Evolutionary conservation across 257 asterid genomes (phyloP), one percentile per base, ranked within the genome.

Genomic region (Echites panduratus): DNA sequence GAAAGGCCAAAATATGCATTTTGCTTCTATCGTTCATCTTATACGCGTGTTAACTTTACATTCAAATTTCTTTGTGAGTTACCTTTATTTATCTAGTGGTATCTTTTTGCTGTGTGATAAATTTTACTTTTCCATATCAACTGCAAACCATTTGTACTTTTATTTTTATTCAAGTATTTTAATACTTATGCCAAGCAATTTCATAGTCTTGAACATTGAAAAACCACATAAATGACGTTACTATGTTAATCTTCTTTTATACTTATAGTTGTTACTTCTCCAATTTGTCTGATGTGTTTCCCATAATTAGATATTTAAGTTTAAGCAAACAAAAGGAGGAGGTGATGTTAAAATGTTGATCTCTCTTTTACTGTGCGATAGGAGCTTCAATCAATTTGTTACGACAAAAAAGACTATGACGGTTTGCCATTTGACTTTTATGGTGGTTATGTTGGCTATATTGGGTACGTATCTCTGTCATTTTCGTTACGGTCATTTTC

Each of bases 401-500:
- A 86, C 45, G 94, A 95, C 76, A 83, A 84, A 54, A 82, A 89
- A 38, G 99, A 95, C 79, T 92, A 85, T 53, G 88, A 95, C 80
- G 97, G 94, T 77, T 76, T 95, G 77, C 99, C 99, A 44, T 95
- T 95, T 70, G 97, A 90, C 56, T 95, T 92, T 77, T 89, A 78
- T 52, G 97, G 99, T 76, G 99, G 99, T 77, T 95, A 85, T 85
- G 76, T 95, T 80, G 99, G 99, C 62, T 95, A 95, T 83, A 82
- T 92, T 9, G 99, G 99, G 98, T 95, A 91, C 53, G 88, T 67
- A 63, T 59, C 26, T 17, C 41, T 29, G 35, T 35, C 24, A 29
- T 24, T 40, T 27, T 11, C 17, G 1, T 62, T 43, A 57, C 19
- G 32, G 22, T 58, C 10, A 41, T 49, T 26, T 72, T 45, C 5